Evolutionary conservation across 1,284 basidiomycete genomes (phyloP), one percentile per base, ranked within the genome.

Genomic region (Polyporus tsugae): DNA sequence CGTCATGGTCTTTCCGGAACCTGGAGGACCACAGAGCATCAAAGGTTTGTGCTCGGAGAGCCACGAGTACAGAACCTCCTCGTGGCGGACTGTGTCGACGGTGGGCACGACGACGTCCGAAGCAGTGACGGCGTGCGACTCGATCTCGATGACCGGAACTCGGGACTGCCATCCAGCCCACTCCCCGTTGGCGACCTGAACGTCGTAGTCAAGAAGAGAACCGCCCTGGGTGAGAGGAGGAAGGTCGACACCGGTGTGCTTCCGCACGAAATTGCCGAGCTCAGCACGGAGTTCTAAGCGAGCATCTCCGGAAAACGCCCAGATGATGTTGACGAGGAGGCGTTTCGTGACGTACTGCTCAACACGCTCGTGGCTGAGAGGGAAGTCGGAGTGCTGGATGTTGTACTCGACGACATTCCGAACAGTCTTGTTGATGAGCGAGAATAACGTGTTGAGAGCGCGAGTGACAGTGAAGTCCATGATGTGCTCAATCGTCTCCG

Each of bases 1-100:
- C 0, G 98, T 99, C 98, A 99, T 99, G 5, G 98, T 99, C 85
- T 99, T 99, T 49, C 98, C 98, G 33, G 97, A 99, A 77, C 98
- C 98, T 7, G 98, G 98, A 76, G 98, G 98, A 60, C 98, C 98
- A 79, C 98, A 99, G 29, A 99, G 88, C 90, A 99, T 95, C 66
- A 99, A 87, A 6, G 98, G 98, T 79, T 99, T 99, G 83, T 99
- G 97, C 80, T 99, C 98, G 0, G 96, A 97, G 2, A 99, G 85
- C 97, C 97, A 99, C 0, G 96, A 98, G 80, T 99, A 99, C 1
- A 99, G 84, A 36, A 99, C 96, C 78, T 99, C 97, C 79, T 99
- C 98, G 79, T 99, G 98, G 42, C 98, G 95, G 44, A 99, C 93
- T 3, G 98, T 99, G 77, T 99, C 98, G 84, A 99, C 92, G 1